Evolutionary conservation across 2,329 filamentous ascomycete species (phyloP), one percentile per base, ranked within the genome.

Genomic region (Arthrinium puccinioides): DNA sequence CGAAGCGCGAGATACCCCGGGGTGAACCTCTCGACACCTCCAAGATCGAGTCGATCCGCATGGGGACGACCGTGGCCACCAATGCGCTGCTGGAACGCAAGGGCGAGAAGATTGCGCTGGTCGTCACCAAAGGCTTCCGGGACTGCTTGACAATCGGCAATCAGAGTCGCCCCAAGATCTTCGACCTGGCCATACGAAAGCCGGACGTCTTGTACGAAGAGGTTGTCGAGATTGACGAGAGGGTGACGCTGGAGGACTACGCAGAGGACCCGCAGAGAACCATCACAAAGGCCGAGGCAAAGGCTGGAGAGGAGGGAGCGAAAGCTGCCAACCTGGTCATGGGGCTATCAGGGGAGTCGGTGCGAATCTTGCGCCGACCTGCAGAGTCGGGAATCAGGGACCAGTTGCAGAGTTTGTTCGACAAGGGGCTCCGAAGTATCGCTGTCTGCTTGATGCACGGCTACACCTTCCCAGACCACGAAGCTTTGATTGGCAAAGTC

Each of bases 31-130:
- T 95, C 8, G 87, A 95, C 58, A 95, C 88, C 1, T 76, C 79
- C 14, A 66, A 80, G 53, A 94, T 96, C 49, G 86, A 92, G 49
- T 88, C 84, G 38, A 95, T 96, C 56, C 82, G 89, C 32, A 96
- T 96, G 89, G 89, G 89, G 30, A 96, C 89, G 2, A 96, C 89
- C 0, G 88, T 96, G 10, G 89, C 89, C 9, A 96, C 89, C 1
- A 96, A 96, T 59, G 89, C 89, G 0, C 63, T 96, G 39, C 70
- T 96, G 3, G 89, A 96, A 61, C 72, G 89, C 40, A 95, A 95
- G 60, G 89, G 89, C 32, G 88, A 94, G 63, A 79, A 78, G 49
- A 90, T 92, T 54, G 88, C 86, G 11, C 74, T 96, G 60, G 78
- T 95, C 1, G 86, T 94, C 9, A 95, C 87, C 1, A 82, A 80